These are phyloP conservation scores for Hypericum perforatum DNA, from an alignment of 345 rosid species.

Conservation along the genomic window DNA sequence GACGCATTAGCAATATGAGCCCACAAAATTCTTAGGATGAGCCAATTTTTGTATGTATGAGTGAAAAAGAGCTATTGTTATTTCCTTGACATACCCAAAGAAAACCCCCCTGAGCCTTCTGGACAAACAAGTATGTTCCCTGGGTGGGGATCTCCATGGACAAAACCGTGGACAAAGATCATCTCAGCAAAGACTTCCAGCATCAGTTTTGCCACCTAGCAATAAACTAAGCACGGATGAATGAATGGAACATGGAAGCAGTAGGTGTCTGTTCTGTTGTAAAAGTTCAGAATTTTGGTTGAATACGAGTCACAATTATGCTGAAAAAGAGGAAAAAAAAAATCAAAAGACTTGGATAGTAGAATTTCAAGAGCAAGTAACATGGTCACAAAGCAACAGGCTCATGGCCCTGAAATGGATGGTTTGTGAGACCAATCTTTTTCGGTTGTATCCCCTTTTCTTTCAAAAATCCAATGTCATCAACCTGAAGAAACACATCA, in stretches of 20 bases:
- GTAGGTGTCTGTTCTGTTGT: too few species aligned
- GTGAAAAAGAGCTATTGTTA: conserved; percentile 1
- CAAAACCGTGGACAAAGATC: conserved; percentile 83
- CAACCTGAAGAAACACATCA: conserved; percentile 52
- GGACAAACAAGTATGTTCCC: conserved; percentile 81
- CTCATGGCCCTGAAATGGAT: too few species aligned
- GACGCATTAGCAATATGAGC: conserved; percentile 6
- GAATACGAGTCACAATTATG: too few species aligned
- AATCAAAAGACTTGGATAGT: too few species aligned
- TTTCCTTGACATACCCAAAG: conserved; percentile 44
- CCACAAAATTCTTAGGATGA: not conserved
- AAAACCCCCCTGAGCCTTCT: conserved; percentile 50
- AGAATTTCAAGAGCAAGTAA: too few species aligned
- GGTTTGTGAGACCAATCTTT: conserved; percentile 34
- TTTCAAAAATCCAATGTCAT: conserved; percentile 54
- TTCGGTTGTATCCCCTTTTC: conserved; percentile 40
- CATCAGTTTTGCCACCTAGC: conserved; percentile 66
- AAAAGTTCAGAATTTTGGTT: not conserved
- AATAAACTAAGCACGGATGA: conserved; percentile 9
- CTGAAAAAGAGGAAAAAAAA: too few species aligned
- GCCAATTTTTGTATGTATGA: not conserved
- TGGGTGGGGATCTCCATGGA: conserved; percentile 95
- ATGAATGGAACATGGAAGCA: not conserved
- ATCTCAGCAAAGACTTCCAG: conserved; percentile 83
- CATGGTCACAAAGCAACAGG: too few species aligned